Conservation (phyloP, 805 yeast species). For the Sporopachydermia lactativora region DNA sequence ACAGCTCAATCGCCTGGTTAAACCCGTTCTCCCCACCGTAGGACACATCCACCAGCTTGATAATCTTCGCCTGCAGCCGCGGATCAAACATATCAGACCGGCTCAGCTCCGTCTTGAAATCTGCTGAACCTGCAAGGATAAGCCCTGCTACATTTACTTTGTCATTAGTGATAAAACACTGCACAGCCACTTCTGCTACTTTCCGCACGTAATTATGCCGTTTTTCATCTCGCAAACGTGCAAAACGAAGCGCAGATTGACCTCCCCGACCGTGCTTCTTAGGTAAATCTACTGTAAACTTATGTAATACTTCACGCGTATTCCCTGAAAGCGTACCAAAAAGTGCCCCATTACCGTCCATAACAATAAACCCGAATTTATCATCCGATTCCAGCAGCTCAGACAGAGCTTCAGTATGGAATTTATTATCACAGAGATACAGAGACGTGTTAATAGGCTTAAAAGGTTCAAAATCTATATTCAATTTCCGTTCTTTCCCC, state of each 20-base stretch:
- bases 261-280: conserved; percentile 99
- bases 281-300: conserved; percentile 94
- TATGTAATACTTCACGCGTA: conserved; percentile 90
- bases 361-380: conserved; percentile 91
- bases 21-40: conserved; percentile 99
- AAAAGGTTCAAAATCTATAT: conserved; percentile 96
- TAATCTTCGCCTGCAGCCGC: conserved; percentile 76
- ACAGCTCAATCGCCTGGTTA: conserved; percentile 96
- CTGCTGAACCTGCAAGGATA: conserved; percentile 97
- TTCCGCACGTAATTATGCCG: conserved; percentile 97
- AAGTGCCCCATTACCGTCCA: conserved; percentile 99
- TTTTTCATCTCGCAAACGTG: conserved; percentile 97
- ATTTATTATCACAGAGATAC: conserved; percentile 93
- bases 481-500: conserved; percentile 94
- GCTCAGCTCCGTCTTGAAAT: conserved; percentile 88
- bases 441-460: conserved; percentile 97
- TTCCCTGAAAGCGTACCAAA: conserved; percentile 95
- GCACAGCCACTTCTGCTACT: conserved; percentile 97
- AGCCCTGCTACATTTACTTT: conserved; percentile 90
- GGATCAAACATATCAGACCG: conserved; percentile 88
- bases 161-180: conserved; percentile 88
- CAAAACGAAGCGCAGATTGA: conserved; percentile 98
- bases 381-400: conserved; percentile 93
- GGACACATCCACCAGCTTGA: conserved; percentile 90
- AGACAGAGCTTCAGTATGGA: conserved; percentile 93